Percentiles rank a stretch among this genome's conserved stretches.
Evolutionary conservation across 1,139 yeast genomes (phyloP).

Genomic region (Yamadazyma dendronema): DNA sequence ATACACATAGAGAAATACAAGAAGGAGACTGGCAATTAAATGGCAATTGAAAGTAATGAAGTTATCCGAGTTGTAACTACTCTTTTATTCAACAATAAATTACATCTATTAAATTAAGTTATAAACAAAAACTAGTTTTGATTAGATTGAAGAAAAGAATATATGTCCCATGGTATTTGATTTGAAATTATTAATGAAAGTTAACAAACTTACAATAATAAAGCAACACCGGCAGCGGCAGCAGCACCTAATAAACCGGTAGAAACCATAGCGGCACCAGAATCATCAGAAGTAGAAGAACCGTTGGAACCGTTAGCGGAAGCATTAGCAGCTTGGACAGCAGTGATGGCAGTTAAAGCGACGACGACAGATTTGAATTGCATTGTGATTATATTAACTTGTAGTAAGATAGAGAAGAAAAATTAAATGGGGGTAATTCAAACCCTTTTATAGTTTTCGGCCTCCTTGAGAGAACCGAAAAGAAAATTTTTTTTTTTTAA

Average conservation of each 20-base stretch:
- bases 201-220: constrained; percentile 34
- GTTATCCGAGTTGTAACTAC: not conserved
- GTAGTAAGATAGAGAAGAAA: constrained; percentile 5
- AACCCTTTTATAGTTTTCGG: constrained; percentile 12
- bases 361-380: constrained; percentile 46
- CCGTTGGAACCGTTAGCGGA: constrained; percentile 13
- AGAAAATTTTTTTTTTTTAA: constrained; percentile 3
- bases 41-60: no score
- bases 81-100: constrained; percentile 4
- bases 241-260: constrained; percentile 38
- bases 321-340: constrained; percentile 44
- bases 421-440: constrained; percentile 4
- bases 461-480: not conserved
- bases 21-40: no score
- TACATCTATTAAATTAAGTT: constrained; percentile 12
- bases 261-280: constrained; percentile 31
- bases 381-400: constrained; percentile 25
- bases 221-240: constrained; percentile 48
- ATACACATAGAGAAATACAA: no score
- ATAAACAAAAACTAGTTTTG: constrained; percentile 5
- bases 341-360: constrained; percentile 46
- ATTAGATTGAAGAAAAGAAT: constrained; percentile 1
- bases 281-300: constrained; percentile 20
- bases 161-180: not conserved
- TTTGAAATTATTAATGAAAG: not conserved